phyloP scores from a whole-genome alignment of 768 basidiomycete species.

The Trichaptum fuscoviolaceum region DNA sequence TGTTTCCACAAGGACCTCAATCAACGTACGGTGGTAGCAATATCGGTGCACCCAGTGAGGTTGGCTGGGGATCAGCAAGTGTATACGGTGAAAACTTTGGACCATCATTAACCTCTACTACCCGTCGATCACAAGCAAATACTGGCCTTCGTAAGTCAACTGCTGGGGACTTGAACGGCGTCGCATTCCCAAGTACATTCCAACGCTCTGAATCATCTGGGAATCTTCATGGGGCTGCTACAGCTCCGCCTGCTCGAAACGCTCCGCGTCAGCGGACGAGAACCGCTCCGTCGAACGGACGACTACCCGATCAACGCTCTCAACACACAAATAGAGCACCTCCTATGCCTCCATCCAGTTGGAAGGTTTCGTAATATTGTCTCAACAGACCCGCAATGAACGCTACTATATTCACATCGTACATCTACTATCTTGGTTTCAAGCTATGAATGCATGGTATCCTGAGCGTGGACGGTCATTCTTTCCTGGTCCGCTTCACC shows the following conservation, averaged over 20 bases:
- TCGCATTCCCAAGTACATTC: constrained; percentile 13
- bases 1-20: constrained; percentile 43
- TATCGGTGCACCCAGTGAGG: constrained; percentile 51
- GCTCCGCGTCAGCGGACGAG: constrained; percentile 27
- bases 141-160: constrained; percentile 1
- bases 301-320: constrained; percentile 16
- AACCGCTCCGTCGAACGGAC: constrained; percentile 24
- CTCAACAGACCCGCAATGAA: neutral
- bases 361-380: constrained; percentile 31
- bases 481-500: neutral
- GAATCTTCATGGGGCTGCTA: constrained; percentile 12
- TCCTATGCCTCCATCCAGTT: constrained; percentile 51
- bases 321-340: constrained; percentile 25
- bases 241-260: constrained; percentile 18
- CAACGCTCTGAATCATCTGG: constrained; percentile 7
- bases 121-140: constrained; percentile 4
- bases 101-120: constrained; percentile 21
- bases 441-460: neutral
- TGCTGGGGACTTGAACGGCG: constrained; percentile 7
- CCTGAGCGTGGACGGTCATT: neutral
- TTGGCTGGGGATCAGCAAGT: constrained; percentile 51
- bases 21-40: constrained; percentile 54
- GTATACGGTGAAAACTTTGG: constrained; percentile 68
- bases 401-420: neutral
- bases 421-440: neutral